phyloP scores from a whole-genome alignment of 768 basidiomycete species.

The Boletus bicolor region DNA sequence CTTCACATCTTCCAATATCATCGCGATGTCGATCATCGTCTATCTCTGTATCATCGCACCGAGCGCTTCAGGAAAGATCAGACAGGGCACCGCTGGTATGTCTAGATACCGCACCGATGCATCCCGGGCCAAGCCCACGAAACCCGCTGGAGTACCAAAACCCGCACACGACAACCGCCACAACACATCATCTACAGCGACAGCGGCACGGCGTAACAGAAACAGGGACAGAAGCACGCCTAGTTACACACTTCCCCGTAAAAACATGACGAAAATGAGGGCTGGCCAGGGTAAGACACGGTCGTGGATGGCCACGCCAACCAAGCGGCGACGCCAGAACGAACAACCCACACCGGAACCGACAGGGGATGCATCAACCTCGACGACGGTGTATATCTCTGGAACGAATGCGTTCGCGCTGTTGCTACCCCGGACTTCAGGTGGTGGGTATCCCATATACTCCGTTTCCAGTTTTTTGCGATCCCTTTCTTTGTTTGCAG shows the following conservation, averaged over 20 bases:
- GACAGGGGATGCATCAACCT: constrained; percentile 31
- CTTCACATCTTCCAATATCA: constrained; percentile 9
- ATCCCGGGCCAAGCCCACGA: background rate
- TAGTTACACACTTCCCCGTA: background rate
- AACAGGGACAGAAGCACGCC: background rate
- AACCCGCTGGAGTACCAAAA: background rate
- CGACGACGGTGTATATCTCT: constrained; percentile 37
- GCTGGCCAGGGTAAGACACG: background rate
- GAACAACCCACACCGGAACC: constrained; percentile 39
- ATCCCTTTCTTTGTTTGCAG: constrained; percentile 11
- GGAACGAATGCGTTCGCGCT: constrained; percentile 33
- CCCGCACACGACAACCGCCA: background rate
- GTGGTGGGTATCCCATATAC: constrained; percentile 26
- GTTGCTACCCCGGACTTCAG: constrained; percentile 30
- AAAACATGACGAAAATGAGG: background rate
- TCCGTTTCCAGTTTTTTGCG: background rate
- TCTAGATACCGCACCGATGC: constrained; percentile 4
- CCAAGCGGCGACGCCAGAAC: constrained; percentile 21
- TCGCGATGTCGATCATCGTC: constrained; percentile 11
- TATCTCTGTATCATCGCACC: constrained; percentile 7
- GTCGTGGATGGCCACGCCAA: constrained; percentile 12
- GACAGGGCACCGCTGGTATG: background rate
- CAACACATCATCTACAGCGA: constrained; percentile 4
- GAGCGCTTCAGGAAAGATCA: constrained; percentile 3
- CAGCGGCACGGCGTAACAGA: background rate